These are phyloP conservation scores for Theobroma grandiflorum DNA, from an alignment of 441 rosid genomes.

Conservation along the genomic window DNA sequence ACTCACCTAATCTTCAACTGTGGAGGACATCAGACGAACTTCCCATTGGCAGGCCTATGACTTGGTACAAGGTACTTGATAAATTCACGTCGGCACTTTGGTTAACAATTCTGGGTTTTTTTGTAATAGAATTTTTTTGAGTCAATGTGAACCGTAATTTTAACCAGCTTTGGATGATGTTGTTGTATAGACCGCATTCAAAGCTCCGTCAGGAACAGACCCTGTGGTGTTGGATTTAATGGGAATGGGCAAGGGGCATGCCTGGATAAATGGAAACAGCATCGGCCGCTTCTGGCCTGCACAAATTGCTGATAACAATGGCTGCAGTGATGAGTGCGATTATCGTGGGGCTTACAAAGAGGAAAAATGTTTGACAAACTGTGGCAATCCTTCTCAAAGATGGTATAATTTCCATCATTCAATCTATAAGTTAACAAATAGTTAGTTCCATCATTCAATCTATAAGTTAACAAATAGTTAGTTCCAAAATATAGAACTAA, in stretches of 20 bases:
- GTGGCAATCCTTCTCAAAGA: constrained; percentile 57
- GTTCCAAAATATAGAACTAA: background rate
- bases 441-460: background rate
- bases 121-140: background rate
- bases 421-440: background rate
- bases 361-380: constrained; percentile 44
- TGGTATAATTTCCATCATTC: constrained; percentile 26
- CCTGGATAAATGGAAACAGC: constrained; percentile 67
- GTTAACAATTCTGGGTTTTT: background rate
- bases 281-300: constrained; percentile 66
- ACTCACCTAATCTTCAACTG: background rate
- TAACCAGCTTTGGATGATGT: background rate
- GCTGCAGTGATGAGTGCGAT: constrained; percentile 45
- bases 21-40: background rate
- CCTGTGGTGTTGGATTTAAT: constrained; percentile 59
- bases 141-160: background rate
- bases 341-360: constrained; percentile 46
- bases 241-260: constrained; percentile 64
- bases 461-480: background rate
- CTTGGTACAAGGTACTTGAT: constrained; percentile 61
- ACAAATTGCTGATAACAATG: constrained; percentile 29
- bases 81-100: background rate
- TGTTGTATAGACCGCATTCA: constrained; percentile 44
- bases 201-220: constrained; percentile 52
- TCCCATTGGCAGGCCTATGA: constrained; percentile 40